Evolutionary conservation across 495 filamentous ascomycete genomes (phyloP).

Genomic region (Penicillium subrubescens): DNA sequence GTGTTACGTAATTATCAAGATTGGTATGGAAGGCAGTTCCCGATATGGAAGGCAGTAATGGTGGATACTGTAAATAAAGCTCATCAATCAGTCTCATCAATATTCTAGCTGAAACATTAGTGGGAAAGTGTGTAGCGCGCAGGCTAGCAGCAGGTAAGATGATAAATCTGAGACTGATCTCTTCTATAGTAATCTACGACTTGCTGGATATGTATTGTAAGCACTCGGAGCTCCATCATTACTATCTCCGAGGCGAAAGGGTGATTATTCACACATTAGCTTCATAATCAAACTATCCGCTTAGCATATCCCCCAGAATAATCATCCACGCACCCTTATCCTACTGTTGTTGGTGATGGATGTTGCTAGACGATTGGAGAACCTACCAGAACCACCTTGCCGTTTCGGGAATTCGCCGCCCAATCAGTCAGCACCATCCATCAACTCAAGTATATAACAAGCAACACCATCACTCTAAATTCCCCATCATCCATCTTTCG

Average conservation of each 20-base stretch:
- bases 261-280: neutral
- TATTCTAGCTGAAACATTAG: neutral
- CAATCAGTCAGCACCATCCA: neutral
- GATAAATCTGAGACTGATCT: neutral
- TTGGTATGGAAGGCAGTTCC: too few species aligned
- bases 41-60: too few species aligned
- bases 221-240: neutral
- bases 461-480: neutral
- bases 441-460: conserved; percentile 6
- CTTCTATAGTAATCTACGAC: neutral
- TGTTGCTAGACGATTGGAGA: conserved; percentile 2
- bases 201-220: neutral
- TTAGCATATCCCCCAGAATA: neutral
- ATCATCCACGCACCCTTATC: neutral
- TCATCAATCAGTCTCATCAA: neutral
- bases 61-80: neutral
- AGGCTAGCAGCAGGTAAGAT: neutral
- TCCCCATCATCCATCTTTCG: neutral
- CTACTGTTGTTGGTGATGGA: neutral
- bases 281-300: neutral
- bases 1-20: too few species aligned
- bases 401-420: conserved; percentile 7
- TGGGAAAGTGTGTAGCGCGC: neutral
- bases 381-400: conserved; percentile 2
- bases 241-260: neutral